Evolutionary conservation across 2,329 filamentous ascomycete species (phyloP), one percentile per base, ranked within the genome.

Genomic region (Sporothrix sp.): DNA sequence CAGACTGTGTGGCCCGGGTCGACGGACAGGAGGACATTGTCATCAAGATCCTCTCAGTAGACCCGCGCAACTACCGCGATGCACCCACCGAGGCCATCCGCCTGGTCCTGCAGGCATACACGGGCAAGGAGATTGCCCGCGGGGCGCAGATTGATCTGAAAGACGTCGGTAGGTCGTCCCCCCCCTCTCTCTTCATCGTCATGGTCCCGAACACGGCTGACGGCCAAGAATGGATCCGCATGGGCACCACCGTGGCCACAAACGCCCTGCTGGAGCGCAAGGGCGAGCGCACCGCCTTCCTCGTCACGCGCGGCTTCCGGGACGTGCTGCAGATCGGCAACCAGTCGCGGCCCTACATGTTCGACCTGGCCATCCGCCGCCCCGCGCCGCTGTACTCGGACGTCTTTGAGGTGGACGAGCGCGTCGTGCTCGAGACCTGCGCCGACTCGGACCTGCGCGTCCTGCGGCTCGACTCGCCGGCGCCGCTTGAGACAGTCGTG

Each of bases 231-330:
- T 37, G 32, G 14, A 40, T 30, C 27, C 84, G 90, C 39, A 96
- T 95, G 88, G 90, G 90, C 36, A 96, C 90, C 1, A 96, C 90
- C 0, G 89, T 96, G 8, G 90, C 89, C 9, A 96, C 90, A 0
- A 96, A 96, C 65, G 90, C 90, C 0, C 68, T 96, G 50, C 74
- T 96, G 1, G 89, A 96, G 66, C 75, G 90, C 52, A 95, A 95
- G 66, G 90, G 90, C 39, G 88, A 95, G 68, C 82, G 80, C 59
- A 90, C 93, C 61, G 89, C 87, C 14, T 76, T 96, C 66, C 79
- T 95, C 1, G 86, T 93, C 9, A 95, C 87, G 1, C 82, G 81
- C 57, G 90, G 90, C 0, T 95, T 95, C 72, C 83, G 81, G 58
- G 89, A 96, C 63, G 91, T 87, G 58, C 71, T 95, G n/a, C 77